Evolutionary conservation across 2,329 filamentous ascomycete species (phyloP).

Genomic region (Pestalotiopsis sp.): DNA sequence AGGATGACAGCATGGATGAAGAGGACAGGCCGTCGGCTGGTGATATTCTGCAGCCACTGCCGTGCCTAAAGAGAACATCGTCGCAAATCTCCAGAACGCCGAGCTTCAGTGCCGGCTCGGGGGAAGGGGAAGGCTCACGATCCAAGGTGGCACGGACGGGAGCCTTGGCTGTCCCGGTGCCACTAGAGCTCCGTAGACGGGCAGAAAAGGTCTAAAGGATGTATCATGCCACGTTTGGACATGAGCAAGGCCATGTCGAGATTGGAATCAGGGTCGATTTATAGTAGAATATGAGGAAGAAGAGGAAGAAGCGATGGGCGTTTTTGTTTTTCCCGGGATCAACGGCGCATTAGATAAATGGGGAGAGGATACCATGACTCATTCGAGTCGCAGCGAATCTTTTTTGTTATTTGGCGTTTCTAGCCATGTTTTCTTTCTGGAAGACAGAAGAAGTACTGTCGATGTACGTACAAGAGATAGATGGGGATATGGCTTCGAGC

Average conservation of each 20-base stretch:
- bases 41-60: constrained; percentile 43
- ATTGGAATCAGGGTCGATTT: not conserved
- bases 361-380: constrained; percentile 10
- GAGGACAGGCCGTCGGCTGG: constrained; percentile 46
- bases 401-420: not conserved
- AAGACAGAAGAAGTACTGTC: not conserved
- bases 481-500: not conserved
- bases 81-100: constrained; percentile 54
- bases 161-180: constrained; percentile 36
- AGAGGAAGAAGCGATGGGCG: not conserved
- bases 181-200: constrained; percentile 42
- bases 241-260: not conserved
- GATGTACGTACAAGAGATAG: not conserved
- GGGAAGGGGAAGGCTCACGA: constrained; percentile 34
- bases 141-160: constrained; percentile 40
- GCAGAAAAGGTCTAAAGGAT: constrained; percentile 40
- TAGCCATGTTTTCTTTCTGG: not conserved
- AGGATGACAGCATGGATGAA: constrained; percentile 38
- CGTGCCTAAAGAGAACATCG: constrained; percentile 52
- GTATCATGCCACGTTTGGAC: no score
- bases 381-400: constrained; percentile 1
- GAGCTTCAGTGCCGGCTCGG: constrained; percentile 43
- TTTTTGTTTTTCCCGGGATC: not conserved
- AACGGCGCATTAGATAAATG: not conserved
- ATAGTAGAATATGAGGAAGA: not conserved